Evolutionary conservation across 2,329 filamentous ascomycete genomes (phyloP), one percentile per base, ranked within the genome.

Genomic region (Cladosporium sp.): DNA sequence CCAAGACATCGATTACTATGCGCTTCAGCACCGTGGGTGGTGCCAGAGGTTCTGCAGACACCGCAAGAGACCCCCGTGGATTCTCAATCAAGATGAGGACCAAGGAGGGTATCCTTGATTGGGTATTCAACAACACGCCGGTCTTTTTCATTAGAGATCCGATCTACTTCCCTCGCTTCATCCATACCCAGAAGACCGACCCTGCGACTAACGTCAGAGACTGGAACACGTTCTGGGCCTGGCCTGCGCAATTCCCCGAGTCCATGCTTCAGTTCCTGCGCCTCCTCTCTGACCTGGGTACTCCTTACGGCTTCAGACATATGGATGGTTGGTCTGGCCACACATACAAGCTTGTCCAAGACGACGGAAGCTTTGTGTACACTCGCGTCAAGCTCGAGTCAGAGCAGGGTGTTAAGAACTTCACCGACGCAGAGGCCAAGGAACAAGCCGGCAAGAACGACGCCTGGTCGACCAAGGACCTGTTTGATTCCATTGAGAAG

Each of bases 21-120:
- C 82, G 87, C 0, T 90, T 92, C 66, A 92, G 86, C 0, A 92
- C 88, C 0, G 87, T 90, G 1, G 80, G 87, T 19, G 86, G 92
- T 71, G 85, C 88, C 3, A 79, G 86, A 35, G 86, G 87, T 1
- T 92, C 90, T 55, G 86, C 86, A 39, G 45, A 48, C n/a, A 39
- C 36, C n/a, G 45, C 45, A 6, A 40, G 45, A 33, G 45, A 48
- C 9, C 45, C 45, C 6, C 27, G 45, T 15, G 45, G 45, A 3
- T 48, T 48, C 36, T 40, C 50, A 0, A 68, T 86, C 53, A 87
- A 86, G 66, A 82, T 86, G 60, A 47, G 50, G 19, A 52, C 50
- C 9, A 52, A 48, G 36, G 22, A 52, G 43, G 50, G 50, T 32
- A 52, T 52, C 22, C 36, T 52, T 27, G 50, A 52, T 30, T 52